Evolutionary conservation across 352 stramenopile genomes (phyloP), one percentile per base, ranked within the genome.

Genomic region (Pseudoperonospora humuli): DNA sequence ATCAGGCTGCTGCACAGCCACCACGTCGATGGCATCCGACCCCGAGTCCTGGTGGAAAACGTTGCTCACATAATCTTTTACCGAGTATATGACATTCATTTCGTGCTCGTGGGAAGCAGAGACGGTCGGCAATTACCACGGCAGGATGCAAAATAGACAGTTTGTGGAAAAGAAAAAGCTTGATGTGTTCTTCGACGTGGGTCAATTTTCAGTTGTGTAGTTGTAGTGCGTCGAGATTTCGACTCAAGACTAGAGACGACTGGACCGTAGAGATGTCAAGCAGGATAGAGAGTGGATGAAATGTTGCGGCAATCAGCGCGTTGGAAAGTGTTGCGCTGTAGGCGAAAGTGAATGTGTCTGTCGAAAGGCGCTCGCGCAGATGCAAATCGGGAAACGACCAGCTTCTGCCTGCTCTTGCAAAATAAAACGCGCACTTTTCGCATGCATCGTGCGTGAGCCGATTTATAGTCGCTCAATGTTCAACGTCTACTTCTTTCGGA

Each of bases 71-170:
- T 93, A 93, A 53, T 88, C 81, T 48, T 89, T 90, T 26, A 90
- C 72, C 37, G 77, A 90, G 59, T 84, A 80, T 53, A 90, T 85
- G 27, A 90, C 75, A 57, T 92, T 92, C 80, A 92, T 92, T 20
- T n/a, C 19, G 8, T 10, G 6, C 7, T 15, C 7, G 4, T 25
- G 19, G 23, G 23, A 3, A 26, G 23, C 23, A 8, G 23, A 10
- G 23, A 10, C 7, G 23, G 10, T 10, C 10, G 1, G 23, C 23
- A 27, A 27, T 10, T 7, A 26, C 23, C 3, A 27, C 10, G 23
- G 10, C 23, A 27, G 18, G n/a, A 26, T 13, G 21, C 38, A 42
- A 43, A 27, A 27, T 17, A 15, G 11, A 43, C 29, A 8, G 36
- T 18, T 6, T 21, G 7, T 19, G 38, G 11, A 29, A 10, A 40